Evolutionary conservation across 2,329 filamentous ascomycete genomes (phyloP).

Genomic region (Annulohypoxylon truncatum): DNA sequence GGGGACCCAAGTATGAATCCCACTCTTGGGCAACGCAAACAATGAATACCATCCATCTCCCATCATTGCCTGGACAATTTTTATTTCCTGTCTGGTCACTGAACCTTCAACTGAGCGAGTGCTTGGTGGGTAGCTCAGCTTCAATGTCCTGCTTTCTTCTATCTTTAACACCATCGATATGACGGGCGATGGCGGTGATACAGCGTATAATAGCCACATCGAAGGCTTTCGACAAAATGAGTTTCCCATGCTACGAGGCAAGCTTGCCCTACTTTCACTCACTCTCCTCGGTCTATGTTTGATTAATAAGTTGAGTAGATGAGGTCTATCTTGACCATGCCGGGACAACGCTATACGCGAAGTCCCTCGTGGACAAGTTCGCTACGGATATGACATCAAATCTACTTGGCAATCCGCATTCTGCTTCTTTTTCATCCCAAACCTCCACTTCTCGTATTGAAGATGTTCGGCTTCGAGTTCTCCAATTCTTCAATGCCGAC

Average conservation of each 20-base stretch:
- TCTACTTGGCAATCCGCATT: conserved; percentile 93
- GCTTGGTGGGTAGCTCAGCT: conserved; percentile 26
- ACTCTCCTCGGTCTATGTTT: not conserved
- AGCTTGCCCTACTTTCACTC: not conserved
- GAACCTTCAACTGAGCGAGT: not conserved
- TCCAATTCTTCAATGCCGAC: conserved; percentile 84
- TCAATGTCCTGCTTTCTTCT: conserved; percentile 34
- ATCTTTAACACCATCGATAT: conserved; percentile 44
- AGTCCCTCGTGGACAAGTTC: conserved; percentile 83
- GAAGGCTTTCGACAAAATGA: conserved; percentile 69
- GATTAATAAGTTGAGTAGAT: conserved; percentile 58
- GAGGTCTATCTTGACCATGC: conserved; percentile 92
- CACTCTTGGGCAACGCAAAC: conserved; percentile 23
- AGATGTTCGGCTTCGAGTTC: conserved; percentile 74
- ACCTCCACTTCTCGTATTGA: conserved; percentile 80
- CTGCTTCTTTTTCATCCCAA: conserved; percentile 83
- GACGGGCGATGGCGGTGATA: conserved; percentile 41
- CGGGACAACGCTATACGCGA: conserved; percentile 86
- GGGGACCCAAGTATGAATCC: conserved; percentile 5
- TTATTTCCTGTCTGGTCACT: conserved; percentile 11
- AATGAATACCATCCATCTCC: conserved; percentile 13
- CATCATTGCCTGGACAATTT: not conserved
- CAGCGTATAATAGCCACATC: conserved; percentile 68
- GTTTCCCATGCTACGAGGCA: conserved; percentile 78
- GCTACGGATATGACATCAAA: conserved; percentile 80